Percentiles rank a stretch among this genome's conserved stretches.
Evolutionary conservation across 2,329 filamentous ascomycete genomes (phyloP).

Genomic region (Scolecobasidium constrictum): DNA sequence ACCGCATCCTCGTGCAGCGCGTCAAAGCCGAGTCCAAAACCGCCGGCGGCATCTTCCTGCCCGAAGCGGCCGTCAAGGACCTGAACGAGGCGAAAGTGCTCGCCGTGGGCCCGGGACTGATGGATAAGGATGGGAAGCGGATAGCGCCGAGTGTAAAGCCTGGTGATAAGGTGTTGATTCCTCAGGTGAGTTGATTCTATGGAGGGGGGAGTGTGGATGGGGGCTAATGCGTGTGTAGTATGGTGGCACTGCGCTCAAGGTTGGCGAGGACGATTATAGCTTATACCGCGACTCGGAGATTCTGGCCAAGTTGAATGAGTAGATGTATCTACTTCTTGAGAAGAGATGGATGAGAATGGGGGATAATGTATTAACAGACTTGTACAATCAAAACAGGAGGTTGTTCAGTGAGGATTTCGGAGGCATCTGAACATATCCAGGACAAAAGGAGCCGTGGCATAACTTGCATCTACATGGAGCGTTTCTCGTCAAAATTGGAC

Average conservation of each 20-base stretch:
- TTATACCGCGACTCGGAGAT: constrained; percentile 98
- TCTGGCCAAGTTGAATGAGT: constrained; percentile 98
- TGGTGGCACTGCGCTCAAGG: constrained; percentile 90
- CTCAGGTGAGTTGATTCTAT: constrained; percentile 54
- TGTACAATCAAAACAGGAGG: no score
- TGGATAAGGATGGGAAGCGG: constrained; percentile 84
- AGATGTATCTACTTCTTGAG: constrained; percentile 30
- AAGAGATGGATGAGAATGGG: no score
- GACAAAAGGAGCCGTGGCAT: no score
- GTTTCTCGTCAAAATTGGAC: no score
- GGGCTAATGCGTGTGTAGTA: constrained; percentile 45
- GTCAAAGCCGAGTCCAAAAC: constrained; percentile 97
- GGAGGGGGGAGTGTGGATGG: not conserved
- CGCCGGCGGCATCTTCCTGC: constrained; percentile 92
- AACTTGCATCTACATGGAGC: not conserved
- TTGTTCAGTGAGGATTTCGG: no score
- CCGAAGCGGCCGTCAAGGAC: constrained; percentile 94
- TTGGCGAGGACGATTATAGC: constrained; percentile 91
- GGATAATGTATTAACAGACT: no score
- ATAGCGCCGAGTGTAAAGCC: constrained; percentile 70
- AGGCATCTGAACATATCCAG: no score
- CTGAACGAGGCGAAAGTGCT: constrained; percentile 96
- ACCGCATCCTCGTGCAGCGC: constrained; percentile 96
- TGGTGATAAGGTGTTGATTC: constrained; percentile 92
- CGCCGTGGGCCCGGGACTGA: constrained; percentile 78